Evolutionary conservation across 1,284 basidiomycete genomes (phyloP).

Genomic region (Ganoderma sinense): DNA sequence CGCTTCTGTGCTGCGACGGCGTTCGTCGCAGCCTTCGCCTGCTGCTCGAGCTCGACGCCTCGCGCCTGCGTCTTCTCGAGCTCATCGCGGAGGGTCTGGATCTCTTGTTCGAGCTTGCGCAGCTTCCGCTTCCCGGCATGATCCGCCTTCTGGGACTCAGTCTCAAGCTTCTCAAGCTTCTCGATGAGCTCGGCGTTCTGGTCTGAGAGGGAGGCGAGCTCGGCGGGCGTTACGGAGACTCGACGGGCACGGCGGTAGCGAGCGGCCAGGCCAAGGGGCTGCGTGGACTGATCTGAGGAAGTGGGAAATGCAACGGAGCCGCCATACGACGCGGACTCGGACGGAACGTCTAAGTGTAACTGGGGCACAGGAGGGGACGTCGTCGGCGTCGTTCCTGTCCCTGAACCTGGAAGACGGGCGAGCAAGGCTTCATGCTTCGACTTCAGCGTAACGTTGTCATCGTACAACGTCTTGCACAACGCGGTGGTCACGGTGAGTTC

Average conservation of each 20-base stretch:
- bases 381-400: constrained; percentile 32
- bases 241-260: constrained; percentile 54
- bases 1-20: constrained; percentile 45
- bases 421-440: constrained; percentile 73
- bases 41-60: constrained; percentile 75
- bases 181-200: constrained; percentile 83
- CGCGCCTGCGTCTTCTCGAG: constrained; percentile 74
- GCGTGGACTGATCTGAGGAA: constrained; percentile 41
- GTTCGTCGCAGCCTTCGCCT: constrained; percentile 52
- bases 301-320: constrained; percentile 42
- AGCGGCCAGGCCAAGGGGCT: constrained; percentile 35
- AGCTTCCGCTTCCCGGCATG: constrained; percentile 72
- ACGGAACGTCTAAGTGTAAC: constrained; percentile 25
- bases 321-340: constrained; percentile 40
- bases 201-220: constrained; percentile 75
- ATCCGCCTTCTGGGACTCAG: constrained; percentile 72
- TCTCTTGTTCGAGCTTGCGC: constrained; percentile 79
- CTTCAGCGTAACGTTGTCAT: constrained; percentile 73
- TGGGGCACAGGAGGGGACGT: constrained; percentile 33
- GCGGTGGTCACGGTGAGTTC: constrained; percentile 75
- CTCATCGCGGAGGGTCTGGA: constrained; percentile 71
- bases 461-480: constrained; percentile 72
- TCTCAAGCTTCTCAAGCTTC: constrained; percentile 78
- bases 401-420: constrained; percentile 58
- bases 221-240: constrained; percentile 71